Percentiles rank a stretch among this genome's conserved stretches.
These are phyloP conservation scores for Laguncularia racemosa DNA, from an alignment of 345 rosid species.

Conservation along the genomic window DNA sequence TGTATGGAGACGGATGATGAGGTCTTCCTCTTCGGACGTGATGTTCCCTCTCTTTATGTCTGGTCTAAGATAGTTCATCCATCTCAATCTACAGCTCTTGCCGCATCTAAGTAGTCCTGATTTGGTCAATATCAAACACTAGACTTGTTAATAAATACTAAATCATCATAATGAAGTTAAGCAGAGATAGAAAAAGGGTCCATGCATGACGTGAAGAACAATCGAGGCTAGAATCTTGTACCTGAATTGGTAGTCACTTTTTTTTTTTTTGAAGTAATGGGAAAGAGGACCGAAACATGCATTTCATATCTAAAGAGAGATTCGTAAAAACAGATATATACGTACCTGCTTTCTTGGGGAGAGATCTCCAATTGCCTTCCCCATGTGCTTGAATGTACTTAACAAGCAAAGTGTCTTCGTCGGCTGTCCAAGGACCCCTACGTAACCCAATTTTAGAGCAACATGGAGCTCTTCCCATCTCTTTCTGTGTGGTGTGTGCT, in stretches of 20 bases:
- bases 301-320: too few relatives aligned
- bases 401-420: slow-evolving; percentile 30
- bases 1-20: slow-evolving; percentile 32
- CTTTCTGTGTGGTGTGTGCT: neutral
- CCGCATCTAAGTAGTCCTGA: slow-evolving; percentile 40
- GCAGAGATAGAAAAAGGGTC: neutral
- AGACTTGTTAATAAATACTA: neutral
- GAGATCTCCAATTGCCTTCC: slow-evolving; percentile 40
- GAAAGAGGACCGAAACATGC: too few relatives aligned
- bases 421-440: slow-evolving; percentile 37
- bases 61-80: slow-evolving; percentile 47
- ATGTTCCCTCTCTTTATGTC: slow-evolving; percentile 44
- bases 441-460: slow-evolving; percentile 35
- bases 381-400: slow-evolving; percentile 27
- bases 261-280: too few relatives aligned
- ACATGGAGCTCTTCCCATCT: slow-evolving; percentile 43
- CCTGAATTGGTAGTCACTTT: too few relatives aligned
- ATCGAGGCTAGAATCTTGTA: neutral
- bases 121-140: neutral
- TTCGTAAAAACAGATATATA: too few relatives aligned
- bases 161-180: neutral
- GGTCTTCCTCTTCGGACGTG: slow-evolving; percentile 42
- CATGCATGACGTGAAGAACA: too few relatives aligned
- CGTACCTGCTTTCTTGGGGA: slow-evolving; percentile 37
- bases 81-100: slow-evolving; percentile 43